Evolutionary conservation across 306 rosid species (phyloP).

Genomic region (Malus fusca): DNA sequence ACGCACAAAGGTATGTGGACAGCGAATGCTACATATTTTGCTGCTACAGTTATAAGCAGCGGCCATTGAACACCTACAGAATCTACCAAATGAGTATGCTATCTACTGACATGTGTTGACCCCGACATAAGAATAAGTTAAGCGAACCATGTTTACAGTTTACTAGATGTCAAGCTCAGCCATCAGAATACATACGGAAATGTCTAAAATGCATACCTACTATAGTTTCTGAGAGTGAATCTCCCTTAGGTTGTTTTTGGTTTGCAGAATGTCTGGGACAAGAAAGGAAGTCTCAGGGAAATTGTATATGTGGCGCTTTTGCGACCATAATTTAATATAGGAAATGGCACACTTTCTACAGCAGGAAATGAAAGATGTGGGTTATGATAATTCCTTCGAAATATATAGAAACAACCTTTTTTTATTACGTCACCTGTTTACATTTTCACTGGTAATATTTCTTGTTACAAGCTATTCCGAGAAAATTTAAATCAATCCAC

Average conservation of each 20-base stretch:
- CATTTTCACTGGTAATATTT: neutral
- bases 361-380: neutral
- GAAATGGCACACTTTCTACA: neutral
- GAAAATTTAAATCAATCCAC: neutral
- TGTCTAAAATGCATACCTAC: neutral
- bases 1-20: neutral
- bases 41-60: neutral
- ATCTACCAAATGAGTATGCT: neutral
- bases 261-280: too few relatives aligned
- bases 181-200: neutral
- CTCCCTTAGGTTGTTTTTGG: neutral
- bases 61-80: neutral
- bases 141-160: neutral
- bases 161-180: neutral
- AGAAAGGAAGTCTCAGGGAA: neutral
- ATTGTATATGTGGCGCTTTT: neutral
- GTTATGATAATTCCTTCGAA: neutral
- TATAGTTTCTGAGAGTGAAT: neutral
- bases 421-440: neutral
- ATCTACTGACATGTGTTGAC: neutral
- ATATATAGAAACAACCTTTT: neutral
- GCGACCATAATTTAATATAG: neutral
- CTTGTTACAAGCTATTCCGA: neutral
- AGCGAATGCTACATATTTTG: neutral
- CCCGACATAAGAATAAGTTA: neutral